phyloP scores from a whole-genome alignment of 2,329 filamentous ascomycete genomes.

The Kalmusia sp. region DNA sequence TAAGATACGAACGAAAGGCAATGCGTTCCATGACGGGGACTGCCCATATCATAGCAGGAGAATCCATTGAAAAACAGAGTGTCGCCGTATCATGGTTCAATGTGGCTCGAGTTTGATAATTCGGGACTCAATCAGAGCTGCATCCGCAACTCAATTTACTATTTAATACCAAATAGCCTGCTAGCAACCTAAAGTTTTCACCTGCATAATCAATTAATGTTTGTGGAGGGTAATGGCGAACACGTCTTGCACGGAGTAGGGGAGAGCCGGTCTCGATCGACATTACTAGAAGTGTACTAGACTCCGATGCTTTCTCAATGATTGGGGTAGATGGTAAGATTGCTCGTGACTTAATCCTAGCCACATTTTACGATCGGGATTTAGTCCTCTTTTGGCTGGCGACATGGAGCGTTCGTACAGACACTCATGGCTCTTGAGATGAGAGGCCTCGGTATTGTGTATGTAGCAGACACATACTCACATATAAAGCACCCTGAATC shows the following conservation, averaged over 20 bases:
- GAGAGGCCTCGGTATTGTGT: background rate
- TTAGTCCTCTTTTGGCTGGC: constrained; percentile 1
- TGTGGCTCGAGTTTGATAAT: too few species aligned
- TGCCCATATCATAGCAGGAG: constrained; percentile 30
- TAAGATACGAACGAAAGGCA: constrained; percentile 25
- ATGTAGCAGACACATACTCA: background rate
- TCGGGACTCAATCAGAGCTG: too few species aligned
- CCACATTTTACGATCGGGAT: background rate
- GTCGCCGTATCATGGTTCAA: too few species aligned
- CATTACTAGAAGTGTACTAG: constrained; percentile 1
- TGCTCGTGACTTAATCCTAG: background rate
- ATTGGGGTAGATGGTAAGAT: too few species aligned
- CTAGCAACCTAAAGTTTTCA: too few species aligned
- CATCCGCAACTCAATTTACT: too few species aligned
- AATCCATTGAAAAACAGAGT: constrained; percentile 2
- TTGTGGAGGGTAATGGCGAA: too few species aligned
- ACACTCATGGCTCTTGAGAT: background rate
- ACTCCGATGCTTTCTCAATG: background rate
- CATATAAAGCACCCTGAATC: background rate
- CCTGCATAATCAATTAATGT: too few species aligned
- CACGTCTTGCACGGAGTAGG: too few species aligned
- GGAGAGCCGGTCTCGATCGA: background rate
- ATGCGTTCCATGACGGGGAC: constrained; percentile 23
- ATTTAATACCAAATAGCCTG: too few species aligned
- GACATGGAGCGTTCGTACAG: background rate